Evolutionary conservation across 75 land plant genomes (phyloP).

Genomic region (Pinus tabuliformis): DNA sequence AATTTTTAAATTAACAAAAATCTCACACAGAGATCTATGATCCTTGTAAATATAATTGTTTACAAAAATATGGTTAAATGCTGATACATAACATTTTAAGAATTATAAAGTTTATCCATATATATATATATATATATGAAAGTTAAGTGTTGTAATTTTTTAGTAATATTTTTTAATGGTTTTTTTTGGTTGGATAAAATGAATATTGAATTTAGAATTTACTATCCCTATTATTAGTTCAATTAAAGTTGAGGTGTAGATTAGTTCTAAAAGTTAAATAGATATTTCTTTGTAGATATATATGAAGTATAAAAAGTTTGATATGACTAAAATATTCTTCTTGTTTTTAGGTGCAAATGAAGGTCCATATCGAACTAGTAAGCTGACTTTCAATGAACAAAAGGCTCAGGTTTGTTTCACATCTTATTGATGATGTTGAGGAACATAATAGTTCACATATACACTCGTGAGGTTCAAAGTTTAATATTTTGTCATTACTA

Average conservation of each 20-base stretch:
- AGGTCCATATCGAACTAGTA: conserved; percentile 14
- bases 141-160: too few species aligned
- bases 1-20: too few species aligned
- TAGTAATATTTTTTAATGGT: too few species aligned
- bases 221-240: neutral
- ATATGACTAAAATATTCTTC: neutral
- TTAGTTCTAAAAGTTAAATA: neutral
- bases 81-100: too few species aligned
- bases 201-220: too few species aligned
- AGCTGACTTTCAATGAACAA: conserved; percentile 18
- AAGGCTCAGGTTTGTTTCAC: conserved; percentile 13
- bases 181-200: too few species aligned
- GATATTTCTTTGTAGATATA: neutral
- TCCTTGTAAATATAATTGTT: too few species aligned
- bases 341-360: conserved; percentile 8
- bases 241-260: neutral
- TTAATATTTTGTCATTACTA: neutral
- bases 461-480: neutral
- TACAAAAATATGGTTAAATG: too few species aligned
- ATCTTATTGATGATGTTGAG: neutral
- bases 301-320: neutral
- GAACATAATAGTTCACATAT: conserved; percentile 1
- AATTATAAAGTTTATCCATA: too few species aligned
- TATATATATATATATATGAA: too few species aligned
- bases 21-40: too few species aligned